Base-by-base conservation (phyloP, 805 yeast genomes). In the Wickerhamomyces bovis region DNA sequence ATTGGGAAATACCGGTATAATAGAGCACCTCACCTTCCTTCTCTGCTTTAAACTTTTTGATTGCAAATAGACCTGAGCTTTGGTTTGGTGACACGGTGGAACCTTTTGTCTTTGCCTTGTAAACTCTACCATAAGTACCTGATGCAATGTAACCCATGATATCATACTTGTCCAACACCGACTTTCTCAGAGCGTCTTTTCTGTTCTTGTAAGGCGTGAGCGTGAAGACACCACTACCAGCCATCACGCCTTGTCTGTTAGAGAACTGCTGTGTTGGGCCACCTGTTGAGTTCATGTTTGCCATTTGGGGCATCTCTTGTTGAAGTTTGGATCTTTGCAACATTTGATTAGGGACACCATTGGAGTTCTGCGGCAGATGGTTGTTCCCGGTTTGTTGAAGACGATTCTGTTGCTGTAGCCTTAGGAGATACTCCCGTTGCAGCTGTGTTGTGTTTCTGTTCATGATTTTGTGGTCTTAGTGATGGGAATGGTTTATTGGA, bases 81-180 rank as follows among this genome's bases (percentile, higher is more conserved):
- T 58, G 49, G 8, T 21, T 25, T 5, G 25, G n/a, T 11, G 15
- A 7, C n/a, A 20, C 12, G 19, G 21, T 36, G 3, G 23, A 19
- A 20, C 39, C 39, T 62, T 61, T 63, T 9, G 81, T 73, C 51
- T 77, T 77, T 8, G 97, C 98, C 62, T 94, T 92, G 70, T 89
- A 94, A 20, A 89, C 96, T 48, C 89, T 78, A 48, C 99, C 99
- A 65, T 94, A 94, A 0, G 99, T 94, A 36, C 99, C 99, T 0
- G 99, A 97, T 1, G 99, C 99, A 48, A 94, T 94, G 65, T 94
- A 94, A 0, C 99, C 99, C 16, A 89, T 67, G 49, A 94, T 84
- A 51, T 85, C 90, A 66, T 90, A 94, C 56, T 83, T 85, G 44
- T 84, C 83, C n/a, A 89, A 68, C 3, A 94, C 96, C 2, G 86